phyloP scores from a whole-genome alignment of 345 rosid genomes.

The Nephelium lappaceum region DNA sequence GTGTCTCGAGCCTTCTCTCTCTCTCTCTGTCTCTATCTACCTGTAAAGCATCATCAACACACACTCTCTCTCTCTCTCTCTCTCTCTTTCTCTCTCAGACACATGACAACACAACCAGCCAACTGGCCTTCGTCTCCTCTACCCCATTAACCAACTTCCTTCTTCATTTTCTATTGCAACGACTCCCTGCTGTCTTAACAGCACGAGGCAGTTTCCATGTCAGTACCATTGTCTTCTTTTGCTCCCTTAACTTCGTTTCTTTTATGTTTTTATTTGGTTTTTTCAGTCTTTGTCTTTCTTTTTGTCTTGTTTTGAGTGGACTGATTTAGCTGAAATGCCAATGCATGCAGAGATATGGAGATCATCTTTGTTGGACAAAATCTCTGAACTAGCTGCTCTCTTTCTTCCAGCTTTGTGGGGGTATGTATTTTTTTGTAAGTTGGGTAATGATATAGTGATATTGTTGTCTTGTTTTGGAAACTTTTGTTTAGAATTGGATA shows the following conservation, averaged over 20 bases:
- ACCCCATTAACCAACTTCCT: background rate
- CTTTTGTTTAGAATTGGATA: too few species aligned
- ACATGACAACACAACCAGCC: too few species aligned
- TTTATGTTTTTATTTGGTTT: background rate
- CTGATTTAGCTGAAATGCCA: slow-evolving; percentile 12
- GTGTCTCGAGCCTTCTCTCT: slow-evolving; percentile 17
- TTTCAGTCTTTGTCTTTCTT: slow-evolving; percentile 7
- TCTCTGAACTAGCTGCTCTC: background rate
- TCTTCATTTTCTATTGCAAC: background rate
- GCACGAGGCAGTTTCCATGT: background rate
- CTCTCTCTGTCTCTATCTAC: background rate
- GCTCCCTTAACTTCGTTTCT: background rate
- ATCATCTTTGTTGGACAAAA: slow-evolving; percentile 7
- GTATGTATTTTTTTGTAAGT: slow-evolving; percentile 1
- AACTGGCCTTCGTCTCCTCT: too few species aligned
- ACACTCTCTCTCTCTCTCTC: background rate
- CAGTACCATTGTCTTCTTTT: slow-evolving; percentile 5
- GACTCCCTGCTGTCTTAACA: too few species aligned
- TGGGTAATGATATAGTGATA: background rate
- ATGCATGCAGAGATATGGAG: slow-evolving; percentile 5
- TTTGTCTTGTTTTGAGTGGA: slow-evolving; percentile 14
- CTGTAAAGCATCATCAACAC: slow-evolving; percentile 3
- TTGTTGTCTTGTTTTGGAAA: background rate
- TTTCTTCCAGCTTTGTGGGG: slow-evolving; percentile 4
- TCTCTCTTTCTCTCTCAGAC: background rate